Conservation (phyloP, 306 rosid species). For the Begonia fuchsioides region DNA sequence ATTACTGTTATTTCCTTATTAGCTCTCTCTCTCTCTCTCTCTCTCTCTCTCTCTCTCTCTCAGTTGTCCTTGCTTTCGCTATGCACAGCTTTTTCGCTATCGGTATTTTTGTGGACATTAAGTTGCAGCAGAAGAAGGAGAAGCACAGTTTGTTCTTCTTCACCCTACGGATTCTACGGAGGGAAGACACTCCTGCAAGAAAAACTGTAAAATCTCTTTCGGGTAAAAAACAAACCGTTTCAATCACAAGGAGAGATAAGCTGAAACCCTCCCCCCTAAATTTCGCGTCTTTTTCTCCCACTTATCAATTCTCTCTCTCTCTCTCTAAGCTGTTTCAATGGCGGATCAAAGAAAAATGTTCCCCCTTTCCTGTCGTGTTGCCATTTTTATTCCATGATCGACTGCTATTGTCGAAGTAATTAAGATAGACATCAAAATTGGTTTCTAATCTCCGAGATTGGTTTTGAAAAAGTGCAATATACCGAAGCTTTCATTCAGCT, state of each 20-base stretch:
- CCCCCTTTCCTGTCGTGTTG: no score
- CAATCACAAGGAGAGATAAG: constrained; percentile 5
- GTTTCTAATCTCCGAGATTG: no score
- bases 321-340: no score
- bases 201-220: constrained; percentile 19
- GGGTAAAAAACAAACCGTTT: constrained; percentile 20
- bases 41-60: constrained; percentile 6
- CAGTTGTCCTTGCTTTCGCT: background rate
- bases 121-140: constrained; percentile 1
- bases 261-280: background rate
- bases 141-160: constrained; percentile 25
- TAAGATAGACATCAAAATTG: no score
- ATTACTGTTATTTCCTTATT: constrained; percentile 14
- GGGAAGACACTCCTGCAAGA: constrained; percentile 13
- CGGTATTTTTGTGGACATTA: constrained; percentile 4
- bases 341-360: no score
- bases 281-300: background rate
- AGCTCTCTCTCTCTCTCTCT: constrained; percentile 2
- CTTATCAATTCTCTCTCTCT: no score
- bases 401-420: no score
- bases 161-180: constrained; percentile 14
- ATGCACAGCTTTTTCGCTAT: constrained; percentile 26
- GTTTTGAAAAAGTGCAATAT: no score
- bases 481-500: no score
- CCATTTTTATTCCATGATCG: no score